Conservation (phyloP, 306 rosid genomes). For the Geum urbanum region DNA sequence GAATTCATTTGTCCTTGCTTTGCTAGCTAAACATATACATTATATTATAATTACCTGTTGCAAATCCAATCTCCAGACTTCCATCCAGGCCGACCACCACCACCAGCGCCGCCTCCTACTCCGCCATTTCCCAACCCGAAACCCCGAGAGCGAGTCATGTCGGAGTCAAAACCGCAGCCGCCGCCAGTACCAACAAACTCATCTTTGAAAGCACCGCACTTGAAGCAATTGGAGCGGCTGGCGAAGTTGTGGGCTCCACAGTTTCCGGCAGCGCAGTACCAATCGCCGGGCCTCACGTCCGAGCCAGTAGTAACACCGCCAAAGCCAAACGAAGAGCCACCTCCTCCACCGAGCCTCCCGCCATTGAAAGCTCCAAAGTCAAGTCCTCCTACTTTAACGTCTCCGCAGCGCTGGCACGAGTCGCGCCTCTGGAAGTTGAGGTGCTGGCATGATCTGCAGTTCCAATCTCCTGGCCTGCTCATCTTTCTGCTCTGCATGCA, state of each 20-base stretch:
- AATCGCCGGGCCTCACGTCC: slow-evolving; percentile 88
- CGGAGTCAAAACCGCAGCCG: slow-evolving; percentile 30
- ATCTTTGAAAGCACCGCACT: slow-evolving; percentile 91
- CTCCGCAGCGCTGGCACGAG: slow-evolving; percentile 93
- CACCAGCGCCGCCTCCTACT: slow-evolving; percentile 21
- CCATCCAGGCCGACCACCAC: slow-evolving; percentile 68
- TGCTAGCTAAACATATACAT: not conserved
- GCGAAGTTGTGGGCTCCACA: slow-evolving; percentile 95
- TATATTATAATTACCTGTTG: slow-evolving; percentile 42
- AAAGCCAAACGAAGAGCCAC: slow-evolving; percentile 67
- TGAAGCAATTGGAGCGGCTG: slow-evolving; percentile 94
- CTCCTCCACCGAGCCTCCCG: slow-evolving; percentile 37
- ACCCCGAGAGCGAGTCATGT: slow-evolving; percentile 49
- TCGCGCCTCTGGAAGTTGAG: slow-evolving; percentile 94
- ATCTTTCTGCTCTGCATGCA: slow-evolving; percentile 40
- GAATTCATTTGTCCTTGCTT: not conserved
- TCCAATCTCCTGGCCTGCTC: slow-evolving; percentile 99
- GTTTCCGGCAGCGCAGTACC: slow-evolving; percentile 72
- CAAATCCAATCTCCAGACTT: slow-evolving; percentile 99
- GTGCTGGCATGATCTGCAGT: slow-evolving; percentile 96
- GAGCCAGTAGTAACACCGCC: slow-evolving; percentile 40
- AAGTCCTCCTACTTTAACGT: slow-evolving; percentile 31
- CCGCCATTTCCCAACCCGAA: slow-evolving; percentile 25
- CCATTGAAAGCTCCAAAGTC: slow-evolving; percentile 51
- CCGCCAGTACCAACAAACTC: slow-evolving; percentile 42